Conservation (phyloP, 2,329 filamentous ascomycete species). For the Hypoxylon sp. region DNA sequence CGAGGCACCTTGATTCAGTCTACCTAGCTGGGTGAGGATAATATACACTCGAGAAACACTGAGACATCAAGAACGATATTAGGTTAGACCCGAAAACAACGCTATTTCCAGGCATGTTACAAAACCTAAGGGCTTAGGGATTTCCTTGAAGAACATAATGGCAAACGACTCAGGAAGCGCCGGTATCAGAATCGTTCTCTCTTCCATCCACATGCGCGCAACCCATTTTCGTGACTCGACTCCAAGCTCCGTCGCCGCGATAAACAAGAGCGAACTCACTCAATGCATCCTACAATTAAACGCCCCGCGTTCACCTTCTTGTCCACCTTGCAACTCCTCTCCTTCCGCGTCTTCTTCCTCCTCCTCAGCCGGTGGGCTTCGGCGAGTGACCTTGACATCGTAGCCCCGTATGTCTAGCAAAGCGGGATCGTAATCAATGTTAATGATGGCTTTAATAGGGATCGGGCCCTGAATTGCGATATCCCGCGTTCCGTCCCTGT, state of each 20-base stretch:
- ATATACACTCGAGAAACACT: background rate
- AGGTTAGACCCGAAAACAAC: background rate
- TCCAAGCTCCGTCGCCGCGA: background rate
- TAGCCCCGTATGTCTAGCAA: background rate
- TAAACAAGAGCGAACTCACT: background rate
- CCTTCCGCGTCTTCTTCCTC: background rate
- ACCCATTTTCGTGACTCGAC: background rate
- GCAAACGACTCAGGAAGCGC: background rate
- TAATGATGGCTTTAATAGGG: background rate
- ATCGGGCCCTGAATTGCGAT: background rate
- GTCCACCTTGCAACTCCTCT: background rate
- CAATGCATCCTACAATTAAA: background rate
- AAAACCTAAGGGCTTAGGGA: background rate
- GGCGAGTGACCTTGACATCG: background rate
- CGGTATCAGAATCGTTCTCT: background rate
- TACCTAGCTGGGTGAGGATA: too few relatives aligned
- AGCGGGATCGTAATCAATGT: constrained; percentile 1
- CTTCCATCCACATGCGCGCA: background rate
- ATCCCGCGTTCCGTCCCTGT: background rate
- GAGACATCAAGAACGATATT: background rate
- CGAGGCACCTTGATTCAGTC: background rate
- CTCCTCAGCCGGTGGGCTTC: background rate
- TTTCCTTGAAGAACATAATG: background rate
- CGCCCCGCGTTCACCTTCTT: background rate
- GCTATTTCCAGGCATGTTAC: background rate